These are phyloP conservation scores for Elasticomyces elasticus DNA, from an alignment of 495 filamentous ascomycete species.

Conservation along the genomic window DNA sequence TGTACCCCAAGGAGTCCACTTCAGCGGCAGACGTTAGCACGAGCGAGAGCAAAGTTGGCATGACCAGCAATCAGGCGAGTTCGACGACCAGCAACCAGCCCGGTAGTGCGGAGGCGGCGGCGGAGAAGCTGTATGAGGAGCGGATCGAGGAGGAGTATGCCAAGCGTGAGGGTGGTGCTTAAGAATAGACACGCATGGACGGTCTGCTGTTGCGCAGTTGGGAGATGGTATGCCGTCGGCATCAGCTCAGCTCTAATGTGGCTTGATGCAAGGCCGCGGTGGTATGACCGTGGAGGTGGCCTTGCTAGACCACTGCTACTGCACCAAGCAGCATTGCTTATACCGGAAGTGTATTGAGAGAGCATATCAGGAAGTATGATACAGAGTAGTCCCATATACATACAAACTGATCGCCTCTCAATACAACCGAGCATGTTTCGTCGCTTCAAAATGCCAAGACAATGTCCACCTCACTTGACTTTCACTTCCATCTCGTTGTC, in stretches of 20 bases:
- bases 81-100: constrained; percentile 4
- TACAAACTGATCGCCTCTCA: too few species aligned
- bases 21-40: constrained; percentile 2
- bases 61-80: constrained; percentile 3
- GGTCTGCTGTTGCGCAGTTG: background rate
- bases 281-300: too few species aligned
- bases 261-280: too few species aligned
- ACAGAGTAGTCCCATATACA: too few species aligned
- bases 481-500: background rate
- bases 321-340: too few species aligned
- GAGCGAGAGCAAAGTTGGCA: constrained; percentile 1
- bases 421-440: background rate
- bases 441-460: background rate
- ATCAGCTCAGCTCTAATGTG: too few species aligned
- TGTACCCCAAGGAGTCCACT: constrained; percentile 1
- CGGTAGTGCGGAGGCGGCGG: constrained; percentile 18
- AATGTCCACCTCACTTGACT: background rate
- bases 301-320: too few species aligned
- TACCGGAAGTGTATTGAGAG: too few species aligned
- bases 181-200: constrained; percentile 6
- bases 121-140: constrained; percentile 23
- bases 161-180: constrained; percentile 24
- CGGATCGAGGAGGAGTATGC: constrained; percentile 26
- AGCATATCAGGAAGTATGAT: too few species aligned
- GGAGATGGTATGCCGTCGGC: too few species aligned